Evolutionary conservation across 2,329 filamentous ascomycete genomes (phyloP).

Genomic region (Clonostachys rhizophaga): DNA sequence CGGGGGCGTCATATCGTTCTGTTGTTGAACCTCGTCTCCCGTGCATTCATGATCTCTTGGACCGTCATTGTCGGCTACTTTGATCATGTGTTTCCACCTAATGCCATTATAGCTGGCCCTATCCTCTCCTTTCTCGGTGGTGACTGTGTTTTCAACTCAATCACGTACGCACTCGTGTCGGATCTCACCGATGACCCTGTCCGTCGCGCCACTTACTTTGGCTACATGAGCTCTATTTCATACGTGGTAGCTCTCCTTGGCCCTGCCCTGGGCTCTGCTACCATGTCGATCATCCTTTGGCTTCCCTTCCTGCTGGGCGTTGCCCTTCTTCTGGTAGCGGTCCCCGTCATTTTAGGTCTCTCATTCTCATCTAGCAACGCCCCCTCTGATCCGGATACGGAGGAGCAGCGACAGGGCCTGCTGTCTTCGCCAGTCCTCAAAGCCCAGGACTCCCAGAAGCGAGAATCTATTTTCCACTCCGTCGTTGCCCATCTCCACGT

Average conservation of each 20-base stretch:
- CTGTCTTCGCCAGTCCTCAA: constrained; percentile 31
- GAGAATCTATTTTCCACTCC: not conserved
- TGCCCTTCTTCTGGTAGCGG: not conserved
- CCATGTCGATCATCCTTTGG: constrained; percentile 36
- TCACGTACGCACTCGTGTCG: constrained; percentile 39
- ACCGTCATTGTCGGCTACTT: not conserved
- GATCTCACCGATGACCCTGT: constrained; percentile 36
- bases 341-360: not conserved
- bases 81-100: not conserved
- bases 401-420: constrained; percentile 28
- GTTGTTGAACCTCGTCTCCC: constrained; percentile 33
- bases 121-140: constrained; percentile 39
- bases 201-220: constrained; percentile 42
- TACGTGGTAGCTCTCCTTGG: constrained; percentile 40
- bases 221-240: constrained; percentile 42
- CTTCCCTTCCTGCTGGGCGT: constrained; percentile 26
- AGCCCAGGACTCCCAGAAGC: constrained; percentile 17
- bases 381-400: constrained; percentile 3
- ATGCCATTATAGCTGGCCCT: constrained; percentile 33
- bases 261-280: constrained; percentile 37
- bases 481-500: constrained; percentile 11
- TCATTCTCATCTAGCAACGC: not conserved
- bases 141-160: constrained; percentile 45
- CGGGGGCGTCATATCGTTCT: constrained; percentile 33
- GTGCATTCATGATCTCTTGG: not conserved